Evolutionary conservation across 2,329 filamentous ascomycete species (phyloP).

Genomic region (Fusarium illudens): DNA sequence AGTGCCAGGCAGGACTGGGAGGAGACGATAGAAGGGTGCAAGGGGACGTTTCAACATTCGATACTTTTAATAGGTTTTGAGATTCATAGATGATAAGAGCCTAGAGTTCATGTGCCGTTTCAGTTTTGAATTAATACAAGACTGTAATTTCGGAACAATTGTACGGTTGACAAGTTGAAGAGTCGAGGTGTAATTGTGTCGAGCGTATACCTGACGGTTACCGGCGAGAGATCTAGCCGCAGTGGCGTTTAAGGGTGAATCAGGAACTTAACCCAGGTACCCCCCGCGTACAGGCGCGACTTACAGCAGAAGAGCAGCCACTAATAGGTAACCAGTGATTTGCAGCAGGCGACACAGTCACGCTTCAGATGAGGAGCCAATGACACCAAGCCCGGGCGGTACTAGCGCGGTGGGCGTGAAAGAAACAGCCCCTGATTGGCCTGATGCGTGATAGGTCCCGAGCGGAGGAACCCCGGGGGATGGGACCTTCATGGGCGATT

Average conservation of each 20-base stretch:
- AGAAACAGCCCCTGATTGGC: constrained; percentile 37
- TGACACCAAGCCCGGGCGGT: constrained; percentile 28
- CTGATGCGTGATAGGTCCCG: constrained; percentile 3
- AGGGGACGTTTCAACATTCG: background rate
- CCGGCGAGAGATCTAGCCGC: constrained; percentile 13
- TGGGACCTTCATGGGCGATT: constrained; percentile 25
- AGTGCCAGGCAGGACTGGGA: constrained; percentile 3
- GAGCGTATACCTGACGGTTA: constrained; percentile 25
- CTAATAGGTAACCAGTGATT: constrained; percentile 33
- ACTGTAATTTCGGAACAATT: constrained; percentile 5
- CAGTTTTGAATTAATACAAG: background rate
- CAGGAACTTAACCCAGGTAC: constrained; percentile 26
- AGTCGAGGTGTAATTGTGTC: constrained; percentile 4
- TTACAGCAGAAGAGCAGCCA: constrained; percentile 31
- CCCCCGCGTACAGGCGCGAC: constrained; percentile 18
- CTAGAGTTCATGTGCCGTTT: background rate
- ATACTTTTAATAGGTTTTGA: background rate
- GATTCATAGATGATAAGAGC: background rate
- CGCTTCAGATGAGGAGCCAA: constrained; percentile 16
- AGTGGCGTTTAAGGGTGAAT: constrained; percentile 14
- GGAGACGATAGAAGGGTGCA: background rate
- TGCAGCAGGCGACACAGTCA: constrained; percentile 37
- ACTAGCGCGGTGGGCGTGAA: constrained; percentile 30
- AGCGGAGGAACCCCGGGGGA: constrained; percentile 47
- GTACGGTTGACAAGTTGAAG: constrained; percentile 5